Conservation (phyloP, 2,329 filamentous ascomycete genomes). For the Alternaria longipes region DNA sequence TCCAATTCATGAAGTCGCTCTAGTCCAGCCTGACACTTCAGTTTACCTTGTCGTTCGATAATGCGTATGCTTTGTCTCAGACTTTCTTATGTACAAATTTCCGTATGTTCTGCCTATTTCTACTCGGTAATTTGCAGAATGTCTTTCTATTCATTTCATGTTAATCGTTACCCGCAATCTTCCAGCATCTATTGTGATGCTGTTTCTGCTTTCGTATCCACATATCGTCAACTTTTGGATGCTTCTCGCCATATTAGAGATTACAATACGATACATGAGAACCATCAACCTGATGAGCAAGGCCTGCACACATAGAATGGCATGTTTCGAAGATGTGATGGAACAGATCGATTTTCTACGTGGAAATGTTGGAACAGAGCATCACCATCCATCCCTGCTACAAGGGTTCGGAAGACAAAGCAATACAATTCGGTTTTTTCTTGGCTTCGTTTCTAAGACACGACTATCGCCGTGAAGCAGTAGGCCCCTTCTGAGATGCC, state of each 20-base stretch:
- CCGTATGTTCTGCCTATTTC: neutral
- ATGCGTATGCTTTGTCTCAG: neutral
- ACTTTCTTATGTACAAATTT: no score
- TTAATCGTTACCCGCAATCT: neutral
- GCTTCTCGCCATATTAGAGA: neutral
- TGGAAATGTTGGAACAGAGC: neutral
- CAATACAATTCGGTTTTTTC: neutral
- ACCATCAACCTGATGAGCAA: neutral
- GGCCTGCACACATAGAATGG: neutral
- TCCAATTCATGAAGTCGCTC: neutral
- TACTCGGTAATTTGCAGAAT: neutral
- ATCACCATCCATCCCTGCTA: neutral
- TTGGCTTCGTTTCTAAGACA: neutral
- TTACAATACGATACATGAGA: neutral
- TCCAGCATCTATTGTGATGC: neutral
- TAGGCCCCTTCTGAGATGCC: neutral
- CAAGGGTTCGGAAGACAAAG: neutral
- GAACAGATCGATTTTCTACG: neutral
- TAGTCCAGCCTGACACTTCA: fast-evolving
- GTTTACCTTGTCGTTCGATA: no score
- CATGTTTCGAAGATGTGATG: fast-evolving
- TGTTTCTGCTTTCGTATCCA: neutral
- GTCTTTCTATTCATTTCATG: neutral
- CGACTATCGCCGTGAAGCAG: neutral
- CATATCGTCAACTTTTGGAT: neutral